A percentile compares a stretch with the other conserved stretches of the same genome.
phyloP scores from a whole-genome alignment of 768 basidiomycete species.

The Lyophyllum semitale region DNA sequence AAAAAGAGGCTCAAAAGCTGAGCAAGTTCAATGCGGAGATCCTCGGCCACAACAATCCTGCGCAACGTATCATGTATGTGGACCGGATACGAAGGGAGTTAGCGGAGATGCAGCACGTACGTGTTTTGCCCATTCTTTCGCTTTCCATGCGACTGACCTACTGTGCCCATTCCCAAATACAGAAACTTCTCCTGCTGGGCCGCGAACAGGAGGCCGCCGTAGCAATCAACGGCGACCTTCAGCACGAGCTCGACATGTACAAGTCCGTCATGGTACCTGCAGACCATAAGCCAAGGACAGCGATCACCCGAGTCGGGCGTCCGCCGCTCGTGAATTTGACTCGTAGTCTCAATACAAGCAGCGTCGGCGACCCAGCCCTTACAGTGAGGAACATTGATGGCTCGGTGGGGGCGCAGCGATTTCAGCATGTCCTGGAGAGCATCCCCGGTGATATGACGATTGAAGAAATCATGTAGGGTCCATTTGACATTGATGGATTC shows the following conservation, averaged over 20 bases:
- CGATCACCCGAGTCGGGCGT: conserved; percentile 52
- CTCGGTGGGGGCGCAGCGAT: conserved; percentile 10
- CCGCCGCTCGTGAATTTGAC: conserved; percentile 47
- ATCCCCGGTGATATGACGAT: conserved; percentile 52
- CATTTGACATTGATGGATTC: no score
- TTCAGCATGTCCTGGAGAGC: conserved; percentile 29
- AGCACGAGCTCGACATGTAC: conserved; percentile 59
- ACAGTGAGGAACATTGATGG: background rate
- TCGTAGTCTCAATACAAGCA: conserved; percentile 34
- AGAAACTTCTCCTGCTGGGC: conserved; percentile 51
- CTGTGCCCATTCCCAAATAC: background rate
- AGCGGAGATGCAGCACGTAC: conserved; percentile 77
- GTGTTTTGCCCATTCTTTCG: conserved; percentile 24
- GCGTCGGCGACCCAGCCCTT: background rate
- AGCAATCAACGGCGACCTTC: conserved; percentile 46
- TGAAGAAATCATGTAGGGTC: conserved; percentile 36
- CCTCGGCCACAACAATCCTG: conserved; percentile 80
- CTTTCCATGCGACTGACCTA: background rate
- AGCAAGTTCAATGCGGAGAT: conserved; percentile 86
- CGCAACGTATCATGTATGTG: conserved; percentile 85
- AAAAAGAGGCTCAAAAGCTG: conserved; percentile 76
- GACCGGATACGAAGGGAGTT: conserved; percentile 82
- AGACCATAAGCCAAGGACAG: conserved; percentile 54
- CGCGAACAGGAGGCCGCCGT: conserved; percentile 51
- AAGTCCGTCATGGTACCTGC: conserved; percentile 54